Conservation (phyloP, 2,329 filamentous ascomycete species). For the Stagonosporopsis rhizophila region DNA sequence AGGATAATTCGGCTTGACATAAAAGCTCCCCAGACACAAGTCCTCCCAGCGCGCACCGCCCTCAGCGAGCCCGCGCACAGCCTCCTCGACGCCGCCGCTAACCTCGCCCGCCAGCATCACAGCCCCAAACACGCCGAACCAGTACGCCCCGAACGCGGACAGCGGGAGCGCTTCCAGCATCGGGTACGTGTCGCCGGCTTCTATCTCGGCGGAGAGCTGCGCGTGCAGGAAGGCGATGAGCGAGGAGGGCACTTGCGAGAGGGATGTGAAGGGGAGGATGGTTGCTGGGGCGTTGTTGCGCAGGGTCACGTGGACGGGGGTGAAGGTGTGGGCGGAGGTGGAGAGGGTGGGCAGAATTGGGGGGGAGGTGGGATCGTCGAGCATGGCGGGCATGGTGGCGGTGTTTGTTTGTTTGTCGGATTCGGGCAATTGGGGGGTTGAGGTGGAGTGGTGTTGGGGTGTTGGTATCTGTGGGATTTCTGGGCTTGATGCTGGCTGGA, state of each 20-base stretch:
- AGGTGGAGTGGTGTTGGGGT: not conserved
- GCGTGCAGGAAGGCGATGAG: constrained; percentile 77
- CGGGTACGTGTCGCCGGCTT: constrained; percentile 85
- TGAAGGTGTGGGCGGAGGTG: constrained; percentile 70
- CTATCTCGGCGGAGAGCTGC: constrained; percentile 84
- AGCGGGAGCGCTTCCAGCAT: constrained; percentile 76
- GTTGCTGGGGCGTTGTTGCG: constrained; percentile 78
- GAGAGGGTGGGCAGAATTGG: constrained; percentile 67
- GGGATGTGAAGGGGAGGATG: constrained; percentile 76
- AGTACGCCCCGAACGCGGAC: constrained; percentile 77
- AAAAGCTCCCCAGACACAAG: constrained; percentile 79
- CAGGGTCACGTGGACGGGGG: constrained; percentile 76
- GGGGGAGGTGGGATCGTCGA: constrained; percentile 53
- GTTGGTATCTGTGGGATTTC: not conserved
- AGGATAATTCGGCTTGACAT: constrained; percentile 85
- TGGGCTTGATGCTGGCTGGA: not conserved
- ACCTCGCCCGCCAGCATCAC: constrained; percentile 77
- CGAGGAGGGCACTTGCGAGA: constrained; percentile 71
- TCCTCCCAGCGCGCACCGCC: constrained; percentile 64
- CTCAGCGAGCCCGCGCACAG: constrained; percentile 22
- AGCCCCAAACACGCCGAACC: constrained; percentile 85
- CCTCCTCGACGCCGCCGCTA: constrained; percentile 60
- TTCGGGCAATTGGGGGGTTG: not conserved
- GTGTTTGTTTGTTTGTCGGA: not conserved
- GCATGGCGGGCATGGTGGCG: constrained; percentile 16